phyloP scores from a whole-genome alignment of 2,329 filamentous ascomycete species.

The Penicillium thymicola region DNA sequence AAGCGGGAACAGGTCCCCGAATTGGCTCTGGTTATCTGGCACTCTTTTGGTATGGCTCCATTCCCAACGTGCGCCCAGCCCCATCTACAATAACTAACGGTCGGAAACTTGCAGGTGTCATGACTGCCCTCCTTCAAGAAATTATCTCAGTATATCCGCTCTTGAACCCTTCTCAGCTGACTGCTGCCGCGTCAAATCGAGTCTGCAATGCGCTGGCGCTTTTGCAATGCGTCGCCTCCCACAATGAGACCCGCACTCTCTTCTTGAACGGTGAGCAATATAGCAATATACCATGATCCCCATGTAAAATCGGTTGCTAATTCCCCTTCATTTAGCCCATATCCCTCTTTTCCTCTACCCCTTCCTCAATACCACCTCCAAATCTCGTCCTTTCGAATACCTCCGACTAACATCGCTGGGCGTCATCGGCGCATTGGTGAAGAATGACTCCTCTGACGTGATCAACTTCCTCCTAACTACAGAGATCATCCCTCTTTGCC shows the following conservation, averaged over 20 bases:
- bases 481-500: conserved; percentile 95
- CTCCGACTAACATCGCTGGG: conserved; percentile 91
- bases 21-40: conserved; percentile 93
- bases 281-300: neutral
- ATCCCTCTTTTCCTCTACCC: conserved; percentile 97
- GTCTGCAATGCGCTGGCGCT: conserved; percentile 96
- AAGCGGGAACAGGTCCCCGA: conserved; percentile 98
- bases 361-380: conserved; percentile 97
- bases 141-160: conserved; percentile 98
- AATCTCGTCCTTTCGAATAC: conserved; percentile 96
- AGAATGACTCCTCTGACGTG: conserved; percentile 97
- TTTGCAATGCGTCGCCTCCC: conserved; percentile 93
- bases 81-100: conserved; percentile 18
- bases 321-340: conserved; percentile 62
- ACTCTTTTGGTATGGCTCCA: conserved; percentile 78
- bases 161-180: conserved; percentile 93
- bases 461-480: conserved; percentile 99
- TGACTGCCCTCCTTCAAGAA: conserved; percentile 95
- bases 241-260: conserved; percentile 90
- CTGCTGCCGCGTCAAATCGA: conserved; percentile 92
- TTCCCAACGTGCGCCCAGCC: conserved; percentile 13
- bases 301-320: conserved; percentile 4
- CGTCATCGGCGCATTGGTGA: conserved; percentile 94
- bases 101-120: conserved; percentile 66
- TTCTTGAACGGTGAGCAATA: conserved; percentile 75